Evolutionary conservation across 352 stramenopile species (phyloP), one percentile per base, ranked within the genome.

Genomic region (Phytophthora aleatoria): DNA sequence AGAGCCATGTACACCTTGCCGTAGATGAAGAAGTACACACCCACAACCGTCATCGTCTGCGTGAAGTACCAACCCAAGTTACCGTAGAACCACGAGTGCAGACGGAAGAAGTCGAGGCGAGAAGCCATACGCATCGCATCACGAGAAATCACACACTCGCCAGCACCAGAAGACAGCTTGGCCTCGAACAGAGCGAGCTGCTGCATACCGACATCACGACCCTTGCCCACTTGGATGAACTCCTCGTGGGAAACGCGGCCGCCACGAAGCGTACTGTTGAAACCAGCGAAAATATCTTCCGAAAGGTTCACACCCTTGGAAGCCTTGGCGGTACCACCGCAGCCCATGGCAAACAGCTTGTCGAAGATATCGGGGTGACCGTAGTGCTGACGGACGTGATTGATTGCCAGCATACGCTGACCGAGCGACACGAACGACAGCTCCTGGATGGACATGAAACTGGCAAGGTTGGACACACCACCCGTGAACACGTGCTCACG

Each of bases 61-160:
- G 94, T 98, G 61, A 99, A 98, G 81, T 99, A 99, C 84, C 98
- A 98, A 51, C 97, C 97, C 76, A 99, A 96, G 67, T 98, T 98
- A 71, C 97, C 97, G 74, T 99, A 99, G 75, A 99, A 99, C 85
- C 97, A 99, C 8, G 92, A 98, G 60, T 99, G 81, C 13, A 99
- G 81, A 65, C 97, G 95, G 78, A 95, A 99, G 67, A 99, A 99
- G 67, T 99, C 97, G 2, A 99, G 80, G 50, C 97, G 91, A 52
- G 95, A 89, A 27, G 92, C 96, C 83, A 99, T 97, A 26, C 97
- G 85, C 76, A 97, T 93, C 0, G 98, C 94, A 81, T 99, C 97
- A 61, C 97, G 89, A 36, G 96, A 99, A 33, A 99, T 90, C 65
- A 98, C 98, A 84, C 98, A 97, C 71, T 99, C 97, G 20, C 92